A percentile compares a stretch with the other conserved stretches of the same genome.
These are phyloP conservation scores for Pseudogymnoascus sp. DNA, from an alignment of 2,329 filamentous ascomycete genomes.

Conservation along the genomic window DNA sequence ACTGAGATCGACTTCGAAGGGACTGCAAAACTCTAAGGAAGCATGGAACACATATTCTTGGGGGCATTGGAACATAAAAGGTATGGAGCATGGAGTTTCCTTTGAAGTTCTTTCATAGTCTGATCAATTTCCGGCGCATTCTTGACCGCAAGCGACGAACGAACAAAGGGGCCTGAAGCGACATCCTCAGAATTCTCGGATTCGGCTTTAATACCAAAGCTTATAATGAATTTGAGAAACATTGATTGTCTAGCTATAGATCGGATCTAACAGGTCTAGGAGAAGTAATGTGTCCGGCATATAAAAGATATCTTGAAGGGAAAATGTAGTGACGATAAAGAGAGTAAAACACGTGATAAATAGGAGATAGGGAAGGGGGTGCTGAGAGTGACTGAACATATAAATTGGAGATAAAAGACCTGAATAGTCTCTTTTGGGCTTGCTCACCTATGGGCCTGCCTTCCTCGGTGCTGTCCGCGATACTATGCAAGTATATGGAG, in stretches of 20 bases:
- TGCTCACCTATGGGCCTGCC: background rate
- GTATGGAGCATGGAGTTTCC: background rate
- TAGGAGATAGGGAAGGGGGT: background rate
- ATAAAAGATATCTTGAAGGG: background rate
- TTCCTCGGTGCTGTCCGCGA: background rate
- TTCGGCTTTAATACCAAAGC: background rate
- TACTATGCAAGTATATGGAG: background rate
- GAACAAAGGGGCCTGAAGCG: slow-evolving; percentile 1
- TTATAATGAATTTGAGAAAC: background rate
- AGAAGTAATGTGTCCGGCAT: background rate
- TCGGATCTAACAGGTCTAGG: background rate
- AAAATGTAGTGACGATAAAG: background rate
- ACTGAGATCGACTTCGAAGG: background rate
- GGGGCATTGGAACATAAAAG: background rate
- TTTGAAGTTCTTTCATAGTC: background rate
- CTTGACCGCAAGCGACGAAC: background rate
- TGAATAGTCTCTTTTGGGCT: background rate
- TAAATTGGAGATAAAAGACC: background rate
- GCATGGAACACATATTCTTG: background rate
- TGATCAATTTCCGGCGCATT: background rate
- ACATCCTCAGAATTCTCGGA: background rate
- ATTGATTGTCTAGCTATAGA: background rate
- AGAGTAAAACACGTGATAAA: background rate
- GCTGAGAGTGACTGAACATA: background rate
- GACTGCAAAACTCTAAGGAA: background rate